phyloP scores from a whole-genome alignment of 2,329 filamentous ascomycete species.

The Teratosphaeria nubilosa region DNA sequence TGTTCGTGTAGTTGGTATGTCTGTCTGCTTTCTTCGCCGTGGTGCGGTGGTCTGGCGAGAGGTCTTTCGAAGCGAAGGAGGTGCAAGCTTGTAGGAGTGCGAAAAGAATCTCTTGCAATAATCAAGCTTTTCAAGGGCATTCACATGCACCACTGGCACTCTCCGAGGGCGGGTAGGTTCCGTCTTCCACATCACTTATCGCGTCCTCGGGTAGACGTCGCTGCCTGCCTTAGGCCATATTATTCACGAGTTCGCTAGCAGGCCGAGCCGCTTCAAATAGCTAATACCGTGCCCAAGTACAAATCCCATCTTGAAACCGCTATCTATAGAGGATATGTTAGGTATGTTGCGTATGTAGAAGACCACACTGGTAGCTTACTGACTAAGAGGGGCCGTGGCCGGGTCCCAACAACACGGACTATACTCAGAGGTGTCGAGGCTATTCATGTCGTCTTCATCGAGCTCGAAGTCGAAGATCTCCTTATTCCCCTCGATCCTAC shows the following conservation, averaged over 20 bases:
- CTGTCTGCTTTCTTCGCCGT: neutral
- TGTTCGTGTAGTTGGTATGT: neutral
- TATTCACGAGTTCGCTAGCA: neutral
- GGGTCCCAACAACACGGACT: conserved; percentile 42
- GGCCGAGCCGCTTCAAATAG: neutral
- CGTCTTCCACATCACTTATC: neutral
- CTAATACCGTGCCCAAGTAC: neutral
- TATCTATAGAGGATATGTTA: neutral
- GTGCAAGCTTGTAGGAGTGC: neutral
- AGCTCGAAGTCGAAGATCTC: conserved; percentile 52
- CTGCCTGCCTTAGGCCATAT: neutral
- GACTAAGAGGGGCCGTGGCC: conserved; percentile 24
- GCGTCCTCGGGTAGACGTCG: neutral
- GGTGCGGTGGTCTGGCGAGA: neutral
- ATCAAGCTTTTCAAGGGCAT: neutral
- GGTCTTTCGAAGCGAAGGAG: too few species aligned
- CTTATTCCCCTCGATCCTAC: conserved; percentile 51
- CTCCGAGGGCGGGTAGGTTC: neutral
- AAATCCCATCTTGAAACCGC: neutral
- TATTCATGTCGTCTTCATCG: conserved; percentile 47
- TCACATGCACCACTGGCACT: neutral
- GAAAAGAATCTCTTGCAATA: neutral
- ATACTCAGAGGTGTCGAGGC: conserved; percentile 45
- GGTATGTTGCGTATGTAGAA: neutral
- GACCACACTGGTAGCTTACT: conserved; percentile 2